Evolutionary conservation across 257 asterid species (phyloP).

Genomic region (Primulina eburnea): DNA sequence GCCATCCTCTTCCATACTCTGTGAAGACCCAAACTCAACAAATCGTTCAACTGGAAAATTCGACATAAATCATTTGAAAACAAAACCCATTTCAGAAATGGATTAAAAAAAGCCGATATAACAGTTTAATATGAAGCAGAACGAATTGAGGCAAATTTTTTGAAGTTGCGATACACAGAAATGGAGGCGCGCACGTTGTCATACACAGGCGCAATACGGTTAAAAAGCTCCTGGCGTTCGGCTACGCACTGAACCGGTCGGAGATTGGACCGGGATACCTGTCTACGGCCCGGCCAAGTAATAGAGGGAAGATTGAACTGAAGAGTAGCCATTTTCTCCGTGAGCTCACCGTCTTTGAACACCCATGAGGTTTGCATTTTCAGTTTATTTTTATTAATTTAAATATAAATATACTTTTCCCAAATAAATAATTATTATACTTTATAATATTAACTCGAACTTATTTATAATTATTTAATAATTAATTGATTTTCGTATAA

Average conservation of each 20-base stretch:
- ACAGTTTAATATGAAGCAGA: background rate
- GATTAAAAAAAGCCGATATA: too few species aligned
- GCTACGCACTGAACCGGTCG: slow-evolving; percentile 38
- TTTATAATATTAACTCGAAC: too few species aligned
- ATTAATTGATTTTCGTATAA: too few species aligned
- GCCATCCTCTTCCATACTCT: slow-evolving; percentile 89
- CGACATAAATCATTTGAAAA: background rate
- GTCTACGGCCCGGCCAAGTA: slow-evolving; percentile 18
- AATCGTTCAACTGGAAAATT: slow-evolving; percentile 63
- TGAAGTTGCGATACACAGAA: background rate
- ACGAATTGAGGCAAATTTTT: slow-evolving; percentile 3
- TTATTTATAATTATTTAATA: too few species aligned
- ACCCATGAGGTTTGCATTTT: too few species aligned
- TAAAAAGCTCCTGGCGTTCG: slow-evolving; percentile 69
- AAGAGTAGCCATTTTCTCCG: slow-evolving; percentile 25
- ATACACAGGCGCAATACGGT: slow-evolving; percentile 83
- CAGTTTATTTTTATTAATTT: too few species aligned
- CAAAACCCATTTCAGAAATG: background rate
- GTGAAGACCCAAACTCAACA: slow-evolving; percentile 68
- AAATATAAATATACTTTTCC: too few species aligned
- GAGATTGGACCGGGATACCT: slow-evolving; percentile 26
- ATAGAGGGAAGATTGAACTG: slow-evolving; percentile 12
- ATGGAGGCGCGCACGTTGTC: slow-evolving; percentile 52
- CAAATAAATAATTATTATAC: too few species aligned
- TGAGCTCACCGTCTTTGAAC: background rate